These are phyloP conservation scores for Hortiboletus rubellus DNA, from an alignment of 1,284 basidiomycete genomes.

Conservation along the genomic window DNA sequence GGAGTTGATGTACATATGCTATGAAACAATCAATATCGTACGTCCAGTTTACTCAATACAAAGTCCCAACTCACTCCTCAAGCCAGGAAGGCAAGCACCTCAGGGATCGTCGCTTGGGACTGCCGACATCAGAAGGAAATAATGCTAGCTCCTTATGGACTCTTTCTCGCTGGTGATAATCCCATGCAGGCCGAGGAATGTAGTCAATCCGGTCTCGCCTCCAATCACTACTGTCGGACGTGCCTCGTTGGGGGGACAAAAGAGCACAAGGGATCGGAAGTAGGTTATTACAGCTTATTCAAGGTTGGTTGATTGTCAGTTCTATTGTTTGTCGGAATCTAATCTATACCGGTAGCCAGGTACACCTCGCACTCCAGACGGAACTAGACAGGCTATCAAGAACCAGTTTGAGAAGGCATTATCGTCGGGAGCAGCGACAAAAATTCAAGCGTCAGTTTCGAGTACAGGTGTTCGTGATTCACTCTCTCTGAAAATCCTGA, in stretches of 20 bases:
- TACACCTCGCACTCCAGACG: too few species aligned
- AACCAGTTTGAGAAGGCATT: too few species aligned
- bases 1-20: conserved; percentile 25
- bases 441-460: too few species aligned
- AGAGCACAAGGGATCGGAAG: conserved; percentile 17
- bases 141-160: neutral
- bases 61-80: too few species aligned
- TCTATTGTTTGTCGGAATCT: neutral
- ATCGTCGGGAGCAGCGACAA: too few species aligned
- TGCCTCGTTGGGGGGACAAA: conserved; percentile 32
- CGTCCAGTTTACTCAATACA: neutral
- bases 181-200: conserved; percentile 38
- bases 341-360: neutral
- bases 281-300: conserved; percentile 22
- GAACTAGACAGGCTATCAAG: too few species aligned
- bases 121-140: neutral
- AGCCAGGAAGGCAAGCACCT: neutral
- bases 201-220: conserved; percentile 30
- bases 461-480: too few species aligned
- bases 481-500: too few species aligned
- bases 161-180: neutral
- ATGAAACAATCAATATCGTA: neutral
- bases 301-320: neutral
- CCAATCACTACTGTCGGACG: conserved; percentile 33
- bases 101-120: neutral